phyloP scores from a whole-genome alignment of 2,329 filamentous ascomycete genomes.

The Clonostachys rosea region DNA sequence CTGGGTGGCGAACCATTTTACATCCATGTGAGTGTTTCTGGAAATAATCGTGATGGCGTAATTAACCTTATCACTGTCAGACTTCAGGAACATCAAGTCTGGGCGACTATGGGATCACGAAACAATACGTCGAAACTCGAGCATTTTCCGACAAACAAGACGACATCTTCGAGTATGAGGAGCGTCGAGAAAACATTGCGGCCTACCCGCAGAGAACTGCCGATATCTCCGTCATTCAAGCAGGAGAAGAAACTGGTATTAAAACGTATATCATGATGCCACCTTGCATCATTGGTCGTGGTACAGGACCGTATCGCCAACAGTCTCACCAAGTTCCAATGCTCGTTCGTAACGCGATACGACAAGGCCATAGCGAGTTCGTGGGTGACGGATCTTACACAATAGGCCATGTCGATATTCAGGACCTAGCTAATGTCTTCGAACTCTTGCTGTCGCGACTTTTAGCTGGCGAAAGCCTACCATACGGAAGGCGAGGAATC shows the following conservation, averaged over 20 bases:
- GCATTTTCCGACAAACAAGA: slow-evolving; percentile 33
- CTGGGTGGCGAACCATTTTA: slow-evolving; percentile 25
- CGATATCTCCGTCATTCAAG: slow-evolving; percentile 34
- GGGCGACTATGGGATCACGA: slow-evolving; percentile 30
- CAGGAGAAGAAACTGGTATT: slow-evolving; percentile 29
- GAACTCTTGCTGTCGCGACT: slow-evolving; percentile 24
- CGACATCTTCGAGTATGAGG: slow-evolving; percentile 35
- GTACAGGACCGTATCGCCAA: slow-evolving; percentile 33
- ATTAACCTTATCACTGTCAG: slow-evolving; percentile 5
- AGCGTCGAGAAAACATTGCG: slow-evolving; percentile 23
- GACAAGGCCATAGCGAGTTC: slow-evolving; percentile 8
- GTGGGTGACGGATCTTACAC: slow-evolving; percentile 26
- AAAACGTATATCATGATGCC: slow-evolving; percentile 39
- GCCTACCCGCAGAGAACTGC: slow-evolving; percentile 35
- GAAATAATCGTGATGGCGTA: neutral
- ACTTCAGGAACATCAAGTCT: slow-evolving; percentile 38
- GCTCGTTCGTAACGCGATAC: slow-evolving; percentile 20
- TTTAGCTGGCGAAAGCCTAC: slow-evolving; percentile 21
- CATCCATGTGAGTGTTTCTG: slow-evolving; percentile 23
- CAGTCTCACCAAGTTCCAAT: slow-evolving; percentile 28
- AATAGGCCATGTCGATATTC: slow-evolving; percentile 38
- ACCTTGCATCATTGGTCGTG: slow-evolving; percentile 39
- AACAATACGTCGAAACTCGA: slow-evolving; percentile 14
- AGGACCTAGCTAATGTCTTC: slow-evolving; percentile 35
- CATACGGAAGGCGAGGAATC: slow-evolving; percentile 27